Base-by-base conservation (phyloP, 2,329 filamentous ascomycete genomes). In the Fusarium papillatum region DNA sequence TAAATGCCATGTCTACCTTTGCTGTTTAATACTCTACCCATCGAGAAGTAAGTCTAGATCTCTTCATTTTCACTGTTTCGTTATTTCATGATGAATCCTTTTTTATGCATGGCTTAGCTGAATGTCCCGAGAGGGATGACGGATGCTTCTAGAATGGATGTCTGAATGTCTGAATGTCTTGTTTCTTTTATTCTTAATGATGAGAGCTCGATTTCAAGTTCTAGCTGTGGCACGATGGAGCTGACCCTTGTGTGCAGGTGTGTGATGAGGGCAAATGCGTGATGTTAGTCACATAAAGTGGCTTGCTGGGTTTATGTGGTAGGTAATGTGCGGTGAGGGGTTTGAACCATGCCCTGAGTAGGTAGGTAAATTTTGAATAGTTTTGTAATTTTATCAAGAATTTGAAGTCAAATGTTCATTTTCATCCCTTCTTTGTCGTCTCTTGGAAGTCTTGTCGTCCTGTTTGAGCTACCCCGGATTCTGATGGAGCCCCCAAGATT, bases 61-160 rank as follows among this genome's bases (percentile, higher is more conserved):
- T 64, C 19, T 69, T 29, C 38, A 7, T 22, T 55, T 38, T 38
- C 7, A 14, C 8, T 39, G 16, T 69, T 43, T 41, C 57, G 11
- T 55, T 24, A 41, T 68, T 69, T 69, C 19, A 76, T 82, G 81
- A 82, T 82, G 80, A 83, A 77, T 74, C 53, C 57, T 75, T 69
- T 77, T 75, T 41, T 75, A 79, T 80, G 81, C 81, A 82, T 83
- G 81, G 81, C 81, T 83, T 82, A 82, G 68, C 81, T 82, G 80
- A 82, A 80, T 70, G 66, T 75, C 73, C 74, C 71, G 46, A 68
- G 61, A 72, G 71, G 75, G 73, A 66, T 66, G 60, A 69, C 61
- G 71, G 79, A 81, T 80, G 77, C 72, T 70, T 72, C 17, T 72
- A 80, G 73, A 82, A 81, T 81, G 80, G 74, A 81, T 79, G 64